These are phyloP conservation scores for Magnolia changhungtana DNA, from an alignment of 164 flowering plant genomes.

Conservation along the genomic window DNA sequence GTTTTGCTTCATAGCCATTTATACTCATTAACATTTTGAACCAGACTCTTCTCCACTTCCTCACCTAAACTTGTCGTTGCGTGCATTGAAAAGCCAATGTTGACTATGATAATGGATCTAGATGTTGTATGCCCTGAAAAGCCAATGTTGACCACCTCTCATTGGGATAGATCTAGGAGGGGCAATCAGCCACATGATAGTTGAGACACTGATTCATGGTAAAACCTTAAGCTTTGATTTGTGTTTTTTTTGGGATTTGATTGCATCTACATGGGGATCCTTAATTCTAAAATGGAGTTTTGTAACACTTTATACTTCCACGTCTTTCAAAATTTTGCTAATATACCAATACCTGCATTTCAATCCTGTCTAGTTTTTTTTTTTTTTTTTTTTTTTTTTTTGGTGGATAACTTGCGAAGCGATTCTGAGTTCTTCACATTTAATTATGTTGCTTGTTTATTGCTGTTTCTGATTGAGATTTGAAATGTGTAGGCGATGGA, in stretches of 20 bases:
- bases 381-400: too few species aligned
- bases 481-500: slow-evolving; percentile 5
- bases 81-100: too few species aligned
- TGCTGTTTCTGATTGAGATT: background rate
- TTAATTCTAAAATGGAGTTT: background rate
- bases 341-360: too few species aligned
- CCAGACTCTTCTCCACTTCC: too few species aligned
- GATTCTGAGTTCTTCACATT: background rate
- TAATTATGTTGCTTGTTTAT: background rate
- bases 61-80: too few species aligned
- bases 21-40: too few species aligned
- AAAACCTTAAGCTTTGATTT: background rate
- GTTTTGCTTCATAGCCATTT: too few species aligned
- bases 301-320: background rate
- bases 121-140: too few species aligned
- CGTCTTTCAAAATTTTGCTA: background rate
- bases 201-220: background rate
- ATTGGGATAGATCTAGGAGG: background rate
- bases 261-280: background rate
- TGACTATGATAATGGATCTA: too few species aligned
- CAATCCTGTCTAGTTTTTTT: too few species aligned
- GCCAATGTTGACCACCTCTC: too few species aligned
- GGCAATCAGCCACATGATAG: background rate
- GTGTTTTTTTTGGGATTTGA: background rate
- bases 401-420: too few species aligned